phyloP scores from a whole-genome alignment of 108 stramenopile species.

The Cylindrotheca fusiformis region DNA sequence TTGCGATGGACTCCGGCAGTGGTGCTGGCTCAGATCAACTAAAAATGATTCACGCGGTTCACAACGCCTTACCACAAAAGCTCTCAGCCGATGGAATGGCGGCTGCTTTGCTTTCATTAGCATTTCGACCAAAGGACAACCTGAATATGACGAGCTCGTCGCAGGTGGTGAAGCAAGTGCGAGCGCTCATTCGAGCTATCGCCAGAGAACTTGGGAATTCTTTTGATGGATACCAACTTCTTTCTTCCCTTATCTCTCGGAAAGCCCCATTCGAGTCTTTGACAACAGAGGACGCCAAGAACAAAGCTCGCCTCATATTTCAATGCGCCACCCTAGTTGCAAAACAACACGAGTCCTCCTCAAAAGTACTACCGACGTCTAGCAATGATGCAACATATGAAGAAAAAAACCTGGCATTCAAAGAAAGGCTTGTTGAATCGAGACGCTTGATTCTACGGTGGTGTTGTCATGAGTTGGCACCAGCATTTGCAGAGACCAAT shows the following conservation, averaged over 20 bases:
- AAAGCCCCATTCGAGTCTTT: constrained; percentile 19
- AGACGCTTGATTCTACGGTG: constrained; percentile 44
- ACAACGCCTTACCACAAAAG: constrained; percentile 30
- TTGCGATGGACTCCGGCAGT: constrained; percentile 12
- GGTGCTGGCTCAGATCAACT: constrained; percentile 33
- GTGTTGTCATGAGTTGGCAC: constrained; percentile 55
- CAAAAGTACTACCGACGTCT: constrained; percentile 7
- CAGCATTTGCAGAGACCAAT: constrained; percentile 17
- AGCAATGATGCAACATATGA: background rate
- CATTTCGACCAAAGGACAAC: constrained; percentile 2
- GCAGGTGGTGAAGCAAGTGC: constrained; percentile 24
- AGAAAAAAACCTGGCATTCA: background rate
- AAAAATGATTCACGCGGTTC: constrained; percentile 55
- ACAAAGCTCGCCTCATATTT: constrained; percentile 55
- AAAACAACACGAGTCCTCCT: constrained; percentile 11
- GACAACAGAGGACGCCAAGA: constrained; percentile 33
- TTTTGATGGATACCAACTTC: constrained; percentile 48
- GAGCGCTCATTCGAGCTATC: constrained; percentile 34
- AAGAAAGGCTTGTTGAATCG: constrained; percentile 5
- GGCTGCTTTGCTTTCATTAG: constrained; percentile 26
- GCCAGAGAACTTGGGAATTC: constrained; percentile 36
- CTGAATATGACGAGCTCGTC: constrained; percentile 3
- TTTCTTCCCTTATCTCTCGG: constrained; percentile 37
- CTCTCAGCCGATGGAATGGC: constrained; percentile 43
- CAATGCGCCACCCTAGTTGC: constrained; percentile 50